Conservation (phyloP, 176 grass and related monocot genomes). For the Lolium perenne region DNA sequence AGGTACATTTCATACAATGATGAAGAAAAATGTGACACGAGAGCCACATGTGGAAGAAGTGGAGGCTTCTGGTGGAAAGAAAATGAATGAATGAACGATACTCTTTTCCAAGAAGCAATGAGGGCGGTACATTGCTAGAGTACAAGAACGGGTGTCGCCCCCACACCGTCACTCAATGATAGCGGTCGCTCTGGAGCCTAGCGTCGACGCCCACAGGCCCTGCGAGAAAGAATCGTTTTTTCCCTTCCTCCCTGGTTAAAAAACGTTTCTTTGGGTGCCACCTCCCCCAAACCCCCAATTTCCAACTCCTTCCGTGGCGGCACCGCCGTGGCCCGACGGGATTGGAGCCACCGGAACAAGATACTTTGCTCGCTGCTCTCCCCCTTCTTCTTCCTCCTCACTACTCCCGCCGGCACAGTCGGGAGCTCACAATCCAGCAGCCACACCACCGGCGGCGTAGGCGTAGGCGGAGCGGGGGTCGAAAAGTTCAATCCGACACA, state of each 20-base stretch:
- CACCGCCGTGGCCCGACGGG: background rate
- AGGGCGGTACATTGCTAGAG: background rate
- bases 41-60: background rate
- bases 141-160: background rate
- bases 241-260: background rate
- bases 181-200: background rate
- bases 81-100: background rate
- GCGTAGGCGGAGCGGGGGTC: background rate
- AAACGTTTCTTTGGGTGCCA: slow-evolving; percentile 4
- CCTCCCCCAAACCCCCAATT: background rate
- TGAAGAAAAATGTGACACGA: background rate
- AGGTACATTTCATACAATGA: background rate
- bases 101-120: background rate
- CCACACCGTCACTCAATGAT: background rate
- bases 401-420: background rate
- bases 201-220: background rate
- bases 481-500: background rate
- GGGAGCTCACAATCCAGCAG: background rate
- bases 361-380: background rate
- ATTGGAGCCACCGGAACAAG: background rate
- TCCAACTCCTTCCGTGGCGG: no score
- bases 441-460: background rate
- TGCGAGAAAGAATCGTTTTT: background rate
- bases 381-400: background rate
- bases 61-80: background rate